Percentiles rank a stretch among this genome's conserved stretches.
These are phyloP conservation scores for Suillus subaureus DNA, from an alignment of 768 basidiomycete species.

Conservation along the genomic window DNA sequence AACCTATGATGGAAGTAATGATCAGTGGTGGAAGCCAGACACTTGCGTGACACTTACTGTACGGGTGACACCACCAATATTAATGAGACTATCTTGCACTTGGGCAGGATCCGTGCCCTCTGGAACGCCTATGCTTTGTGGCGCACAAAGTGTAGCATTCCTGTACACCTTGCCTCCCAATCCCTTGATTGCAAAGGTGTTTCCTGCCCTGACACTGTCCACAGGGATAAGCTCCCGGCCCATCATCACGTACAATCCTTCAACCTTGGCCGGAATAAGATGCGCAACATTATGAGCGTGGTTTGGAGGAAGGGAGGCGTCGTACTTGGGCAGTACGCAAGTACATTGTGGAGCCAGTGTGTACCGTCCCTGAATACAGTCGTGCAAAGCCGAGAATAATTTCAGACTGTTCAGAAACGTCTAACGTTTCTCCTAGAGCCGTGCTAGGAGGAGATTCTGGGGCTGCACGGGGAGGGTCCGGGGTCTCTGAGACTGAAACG, in stretches of 20 bases:
- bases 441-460: conserved; percentile 1
- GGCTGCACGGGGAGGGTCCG: conserved; percentile 7
- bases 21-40: background rate
- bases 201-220: conserved; percentile 82
- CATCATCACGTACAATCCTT: conserved; percentile 95
- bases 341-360: conserved; percentile 61
- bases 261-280: conserved; percentile 60
- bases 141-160: conserved; percentile 86
- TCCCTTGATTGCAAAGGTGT: conserved; percentile 91
- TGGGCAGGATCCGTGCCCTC: conserved; percentile 34
- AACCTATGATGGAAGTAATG: conserved; percentile 44
- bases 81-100: conserved; percentile 63
- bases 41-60: conserved; percentile 1
- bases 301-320: conserved; percentile 55
- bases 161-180: conserved; percentile 89
- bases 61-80: conserved; percentile 72
- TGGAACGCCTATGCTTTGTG: conserved; percentile 46
- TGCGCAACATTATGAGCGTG: conserved; percentile 72
- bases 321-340: conserved; percentile 90
- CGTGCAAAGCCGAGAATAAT: conserved; percentile 90
- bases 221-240: conserved; percentile 90
- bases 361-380: conserved; percentile 87
- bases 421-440: background rate
- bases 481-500: conserved; percentile 10
- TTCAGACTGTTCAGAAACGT: conserved; percentile 42